Evolutionary conservation across 345 rosid genomes (phyloP).

Genomic region (Syzygium grande): DNA sequence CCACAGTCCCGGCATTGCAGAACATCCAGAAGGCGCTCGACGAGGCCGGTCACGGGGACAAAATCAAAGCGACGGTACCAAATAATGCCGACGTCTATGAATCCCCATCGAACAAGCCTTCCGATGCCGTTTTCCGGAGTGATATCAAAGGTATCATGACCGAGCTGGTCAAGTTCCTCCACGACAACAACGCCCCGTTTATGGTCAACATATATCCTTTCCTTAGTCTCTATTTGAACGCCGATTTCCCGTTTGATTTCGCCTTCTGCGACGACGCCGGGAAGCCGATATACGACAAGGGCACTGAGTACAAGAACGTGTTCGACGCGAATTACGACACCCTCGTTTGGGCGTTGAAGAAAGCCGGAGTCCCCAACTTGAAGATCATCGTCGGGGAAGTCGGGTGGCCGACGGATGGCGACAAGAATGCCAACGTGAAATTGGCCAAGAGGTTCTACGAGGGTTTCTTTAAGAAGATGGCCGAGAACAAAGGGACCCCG

Average conservation of each 20-base stretch:
- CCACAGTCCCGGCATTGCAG: conserved; percentile 51
- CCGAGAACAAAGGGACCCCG: conserved; percentile 50
- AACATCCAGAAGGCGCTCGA: conserved; percentile 66
- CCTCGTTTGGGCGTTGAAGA: conserved; percentile 54
- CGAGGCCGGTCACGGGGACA: conserved; percentile 40
- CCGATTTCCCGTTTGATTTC: conserved; percentile 48
- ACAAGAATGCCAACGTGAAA: conserved; percentile 13
- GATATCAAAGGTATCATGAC: conserved; percentile 38
- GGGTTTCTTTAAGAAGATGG: conserved; percentile 57
- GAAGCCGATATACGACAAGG: conserved; percentile 19
- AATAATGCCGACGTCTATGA: conserved; percentile 78
- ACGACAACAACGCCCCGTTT: conserved; percentile 45
- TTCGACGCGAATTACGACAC: conserved; percentile 88
- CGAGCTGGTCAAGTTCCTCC: conserved; percentile 31
- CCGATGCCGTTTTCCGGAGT: conserved; percentile 48
- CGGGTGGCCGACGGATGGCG: conserved; percentile 93
- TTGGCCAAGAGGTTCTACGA: conserved; percentile 58
- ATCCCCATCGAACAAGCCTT: conserved; percentile 44
- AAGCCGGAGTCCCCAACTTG: conserved; percentile 29
- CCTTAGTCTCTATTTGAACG: conserved; percentile 56
- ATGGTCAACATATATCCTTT: conserved; percentile 86
- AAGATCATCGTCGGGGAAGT: conserved; percentile 78
- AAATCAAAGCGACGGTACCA: conserved; percentile 57
- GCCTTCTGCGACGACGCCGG: conserved; percentile 48
- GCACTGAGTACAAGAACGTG: conserved; percentile 41